Evolutionary conservation across 805 yeast genomes (phyloP).

Genomic region (Brettanomyces anomalus): DNA sequence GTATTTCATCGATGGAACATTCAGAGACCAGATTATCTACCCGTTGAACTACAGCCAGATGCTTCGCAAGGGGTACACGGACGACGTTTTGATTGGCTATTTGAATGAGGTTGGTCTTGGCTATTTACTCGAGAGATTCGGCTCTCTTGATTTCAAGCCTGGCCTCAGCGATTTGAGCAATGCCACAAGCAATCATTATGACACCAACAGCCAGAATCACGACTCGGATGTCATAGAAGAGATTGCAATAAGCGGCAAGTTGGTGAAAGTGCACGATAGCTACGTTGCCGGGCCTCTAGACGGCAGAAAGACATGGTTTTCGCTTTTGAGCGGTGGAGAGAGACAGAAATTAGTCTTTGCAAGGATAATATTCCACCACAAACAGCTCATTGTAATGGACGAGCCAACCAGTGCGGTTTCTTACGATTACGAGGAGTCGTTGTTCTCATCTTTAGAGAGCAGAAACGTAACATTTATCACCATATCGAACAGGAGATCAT

Average conservation of each 20-base stretch:
- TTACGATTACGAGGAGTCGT: constrained; percentile 79
- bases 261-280: constrained; percentile 19
- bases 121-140: constrained; percentile 62
- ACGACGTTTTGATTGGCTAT: constrained; percentile 57
- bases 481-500: constrained; percentile 72
- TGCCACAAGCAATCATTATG: not conserved
- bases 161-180: not conserved
- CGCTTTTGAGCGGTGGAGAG: constrained; percentile 94
- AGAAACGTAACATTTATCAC: constrained; percentile 73
- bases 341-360: constrained; percentile 88
- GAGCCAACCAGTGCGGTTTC: constrained; percentile 93
- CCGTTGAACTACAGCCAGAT: constrained; percentile 75
- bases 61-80: constrained; percentile 62
- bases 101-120: constrained; percentile 72
- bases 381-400: constrained; percentile 75
- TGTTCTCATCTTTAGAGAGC: constrained; percentile 65
- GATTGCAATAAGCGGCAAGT: constrained; percentile 18
- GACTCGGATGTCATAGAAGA: constrained; percentile 15
- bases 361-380: constrained; percentile 69
- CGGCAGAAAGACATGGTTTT: constrained; percentile 53
- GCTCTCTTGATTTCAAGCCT: constrained; percentile 38
- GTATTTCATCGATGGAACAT: constrained; percentile 70
- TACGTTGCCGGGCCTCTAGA: constrained; percentile 17
- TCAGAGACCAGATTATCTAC: constrained; percentile 86
- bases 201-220: constrained; percentile 1